These are phyloP conservation scores for Paraphaeosphaeria minitans DNA, from an alignment of 2,329 filamentous ascomycete genomes.

Conservation along the genomic window DNA sequence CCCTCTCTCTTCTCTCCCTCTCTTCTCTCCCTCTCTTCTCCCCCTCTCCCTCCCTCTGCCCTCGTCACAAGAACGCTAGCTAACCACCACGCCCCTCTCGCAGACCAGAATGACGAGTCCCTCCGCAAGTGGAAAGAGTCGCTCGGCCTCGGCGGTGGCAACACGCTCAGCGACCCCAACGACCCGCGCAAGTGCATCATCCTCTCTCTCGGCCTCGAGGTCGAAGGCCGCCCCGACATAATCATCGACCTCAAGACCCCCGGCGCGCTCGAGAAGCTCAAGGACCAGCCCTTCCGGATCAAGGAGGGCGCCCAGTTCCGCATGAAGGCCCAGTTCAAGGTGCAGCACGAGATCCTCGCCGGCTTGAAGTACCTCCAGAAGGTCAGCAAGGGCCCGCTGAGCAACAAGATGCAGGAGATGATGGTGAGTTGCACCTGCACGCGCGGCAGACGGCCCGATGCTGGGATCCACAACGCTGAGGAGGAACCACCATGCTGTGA, in stretches of 20 bases:
- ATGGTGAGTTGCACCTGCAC: constrained; percentile 66
- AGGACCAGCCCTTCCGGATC: constrained; percentile 93
- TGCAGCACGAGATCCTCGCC: constrained; percentile 94
- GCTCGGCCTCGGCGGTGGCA: constrained; percentile 76
- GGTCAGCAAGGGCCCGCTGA: constrained; percentile 86
- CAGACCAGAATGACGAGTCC: constrained; percentile 81
- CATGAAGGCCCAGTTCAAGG: constrained; percentile 93
- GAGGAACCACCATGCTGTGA: constrained; percentile 18
- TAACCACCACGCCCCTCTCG: constrained; percentile 13
- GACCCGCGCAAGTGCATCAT: constrained; percentile 94
- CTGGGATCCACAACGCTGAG: not conserved
- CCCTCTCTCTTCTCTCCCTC: not conserved
- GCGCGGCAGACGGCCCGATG: too few relatives aligned
- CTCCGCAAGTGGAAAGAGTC: constrained; percentile 98
- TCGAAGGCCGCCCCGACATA: constrained; percentile 80
- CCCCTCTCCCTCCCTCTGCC: constrained; percentile 7
- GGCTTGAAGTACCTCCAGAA: constrained; percentile 95
- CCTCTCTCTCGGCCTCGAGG: constrained; percentile 84
- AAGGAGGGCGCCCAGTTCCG: constrained; percentile 94
- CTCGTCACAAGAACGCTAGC: not conserved
- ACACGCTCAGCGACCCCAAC: constrained; percentile 58
- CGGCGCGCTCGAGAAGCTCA: constrained; percentile 76
- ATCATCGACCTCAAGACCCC: constrained; percentile 82
- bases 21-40: not conserved
- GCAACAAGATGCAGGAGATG: constrained; percentile 96